Percentiles rank a stretch among this genome's conserved stretches.
These are phyloP conservation scores for Populus hybrid DNA, from an alignment of 441 rosid genomes.

Conservation along the genomic window DNA sequence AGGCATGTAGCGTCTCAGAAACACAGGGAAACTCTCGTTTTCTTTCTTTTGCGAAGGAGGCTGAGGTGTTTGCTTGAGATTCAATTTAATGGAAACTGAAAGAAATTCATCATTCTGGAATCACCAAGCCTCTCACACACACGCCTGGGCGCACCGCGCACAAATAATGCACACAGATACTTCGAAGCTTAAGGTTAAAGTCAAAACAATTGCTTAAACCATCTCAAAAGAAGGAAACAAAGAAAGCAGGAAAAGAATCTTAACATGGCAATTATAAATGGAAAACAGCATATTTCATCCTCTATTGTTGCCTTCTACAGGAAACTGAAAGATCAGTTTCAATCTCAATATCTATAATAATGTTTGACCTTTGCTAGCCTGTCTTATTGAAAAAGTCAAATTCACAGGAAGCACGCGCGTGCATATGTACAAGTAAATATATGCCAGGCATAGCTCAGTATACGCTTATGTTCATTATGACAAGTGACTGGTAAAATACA, in stretches of 20 bases:
- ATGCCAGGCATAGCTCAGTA: background rate
- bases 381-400: slow-evolving; percentile 1
- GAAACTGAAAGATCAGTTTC: background rate
- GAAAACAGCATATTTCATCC: background rate
- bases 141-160: background rate
- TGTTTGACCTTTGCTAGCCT: slow-evolving; percentile 20
- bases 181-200: background rate
- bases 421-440: slow-evolving; percentile 23
- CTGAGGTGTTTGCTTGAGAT: background rate
- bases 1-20: background rate
- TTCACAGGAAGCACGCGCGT: slow-evolving; percentile 10
- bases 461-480: slow-evolving; percentile 7
- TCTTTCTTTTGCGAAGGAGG: background rate
- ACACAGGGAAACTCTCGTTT: background rate
- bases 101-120: background rate
- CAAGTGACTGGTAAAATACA: background rate
- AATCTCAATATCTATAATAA: slow-evolving; percentile 17
- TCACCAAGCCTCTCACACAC: background rate
- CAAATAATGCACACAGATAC: background rate
- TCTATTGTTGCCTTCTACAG: background rate
- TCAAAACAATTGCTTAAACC: background rate
- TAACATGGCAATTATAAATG: background rate
- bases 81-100: background rate
- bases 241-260: background rate
- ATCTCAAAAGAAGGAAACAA: background rate